Evolutionary conservation across 225 moss, liverwort and hornwort species (phyloP).

Genomic region (Sphagnum contortum): DNA sequence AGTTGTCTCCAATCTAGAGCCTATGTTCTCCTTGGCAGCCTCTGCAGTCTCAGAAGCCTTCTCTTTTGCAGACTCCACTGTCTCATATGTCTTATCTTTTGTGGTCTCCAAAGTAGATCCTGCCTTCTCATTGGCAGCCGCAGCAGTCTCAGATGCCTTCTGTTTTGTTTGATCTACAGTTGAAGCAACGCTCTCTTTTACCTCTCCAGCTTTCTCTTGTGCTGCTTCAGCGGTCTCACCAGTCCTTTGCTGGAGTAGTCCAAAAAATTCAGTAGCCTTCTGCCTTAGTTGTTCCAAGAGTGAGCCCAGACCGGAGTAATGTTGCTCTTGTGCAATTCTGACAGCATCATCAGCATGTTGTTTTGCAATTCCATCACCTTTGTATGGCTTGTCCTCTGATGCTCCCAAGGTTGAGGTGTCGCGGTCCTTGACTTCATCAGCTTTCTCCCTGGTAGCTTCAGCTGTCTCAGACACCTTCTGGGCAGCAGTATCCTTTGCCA

Average conservation of each 20-base stretch:
- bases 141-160: conserved; percentile 19
- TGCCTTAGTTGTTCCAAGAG: too few species aligned
- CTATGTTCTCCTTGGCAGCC: conserved; percentile 1
- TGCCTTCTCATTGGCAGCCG: conserved; percentile 31
- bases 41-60: conserved; percentile 15
- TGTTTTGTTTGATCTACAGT: conserved; percentile 16
- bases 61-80: conserved; percentile 7
- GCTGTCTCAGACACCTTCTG: conserved; percentile 14
- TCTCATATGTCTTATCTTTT: conserved; percentile 13
- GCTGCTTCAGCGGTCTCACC: too few species aligned
- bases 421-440: conserved; percentile 5
- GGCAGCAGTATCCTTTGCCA: conserved; percentile 6
- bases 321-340: too few species aligned
- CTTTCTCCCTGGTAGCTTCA: conserved; percentile 12
- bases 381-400: conserved; percentile 10
- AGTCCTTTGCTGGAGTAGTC: too few species aligned
- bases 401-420: neutral
- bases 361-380: too few species aligned
- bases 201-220: conserved; percentile 6
- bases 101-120: conserved; percentile 8
- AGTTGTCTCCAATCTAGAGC: conserved; percentile 16
- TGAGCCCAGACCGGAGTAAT: too few species aligned
- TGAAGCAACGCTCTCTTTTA: conserved; percentile 10
- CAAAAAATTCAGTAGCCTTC: too few species aligned
- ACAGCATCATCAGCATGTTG: too few species aligned